Conservation (phyloP, 148 eudicot species). For the Silene conica region DNA sequence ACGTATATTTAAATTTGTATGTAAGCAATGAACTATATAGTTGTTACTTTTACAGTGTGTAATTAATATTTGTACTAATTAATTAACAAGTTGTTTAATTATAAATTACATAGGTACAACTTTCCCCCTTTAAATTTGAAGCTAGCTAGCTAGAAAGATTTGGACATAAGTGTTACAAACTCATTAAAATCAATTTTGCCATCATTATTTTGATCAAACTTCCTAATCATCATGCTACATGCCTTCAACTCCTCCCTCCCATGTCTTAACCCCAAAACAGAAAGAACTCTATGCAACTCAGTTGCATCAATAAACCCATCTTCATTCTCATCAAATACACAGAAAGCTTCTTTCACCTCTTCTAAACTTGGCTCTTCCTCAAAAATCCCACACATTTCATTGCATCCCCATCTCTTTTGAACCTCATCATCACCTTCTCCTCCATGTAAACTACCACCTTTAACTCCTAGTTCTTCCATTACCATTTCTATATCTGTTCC, state of each 20-base stretch:
- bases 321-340: slow-evolving; percentile 57
- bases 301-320: slow-evolving; percentile 70
- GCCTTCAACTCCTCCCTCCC: slow-evolving; percentile 32
- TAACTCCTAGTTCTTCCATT: slow-evolving; percentile 44
- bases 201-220: slow-evolving; percentile 42
- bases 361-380: slow-evolving; percentile 59
- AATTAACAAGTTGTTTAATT: no score
- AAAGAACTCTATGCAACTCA: slow-evolving; percentile 55
- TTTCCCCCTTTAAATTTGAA: background rate
- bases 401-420: slow-evolving; percentile 20
- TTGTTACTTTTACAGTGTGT: no score
- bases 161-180: slow-evolving; percentile 43
- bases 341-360: slow-evolving; percentile 56
- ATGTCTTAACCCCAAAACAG: slow-evolving; percentile 42
- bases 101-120: background rate
- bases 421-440: slow-evolving; percentile 9
- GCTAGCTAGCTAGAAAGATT: slow-evolving; percentile 19
- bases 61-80: no score
- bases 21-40: no score
- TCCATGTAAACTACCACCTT: no score
- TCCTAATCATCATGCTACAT: slow-evolving; percentile 48
- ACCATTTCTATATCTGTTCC: slow-evolving; percentile 36
- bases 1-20: no score
- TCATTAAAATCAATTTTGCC: slow-evolving; percentile 54
- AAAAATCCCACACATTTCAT: slow-evolving; percentile 37